phyloP scores from a whole-genome alignment of 2,329 filamentous ascomycete genomes.

The Rosellinia necatrix region DNA sequence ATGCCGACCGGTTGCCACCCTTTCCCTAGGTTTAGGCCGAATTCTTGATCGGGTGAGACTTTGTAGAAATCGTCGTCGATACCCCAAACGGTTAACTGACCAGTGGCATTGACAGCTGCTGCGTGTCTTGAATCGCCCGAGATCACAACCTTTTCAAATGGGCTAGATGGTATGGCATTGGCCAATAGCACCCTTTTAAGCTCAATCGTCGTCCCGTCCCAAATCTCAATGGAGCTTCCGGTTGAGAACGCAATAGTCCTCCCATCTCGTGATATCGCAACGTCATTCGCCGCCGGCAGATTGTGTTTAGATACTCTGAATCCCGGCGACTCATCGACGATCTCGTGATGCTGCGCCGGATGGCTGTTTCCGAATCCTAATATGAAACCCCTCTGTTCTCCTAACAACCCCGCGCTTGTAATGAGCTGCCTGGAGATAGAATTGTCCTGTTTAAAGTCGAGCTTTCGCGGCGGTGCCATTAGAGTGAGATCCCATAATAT shows the following conservation, averaged over 20 bases:
- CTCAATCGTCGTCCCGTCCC: not conserved
- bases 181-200: not conserved
- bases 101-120: not conserved
- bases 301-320: not conserved
- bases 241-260: not conserved
- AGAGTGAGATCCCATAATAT: not conserved
- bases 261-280: not conserved
- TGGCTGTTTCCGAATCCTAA: not conserved
- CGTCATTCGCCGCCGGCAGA: not conserved
- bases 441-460: not conserved
- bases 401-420: not conserved
- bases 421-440: not conserved
- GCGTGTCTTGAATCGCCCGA: not conserved
- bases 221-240: not conserved
- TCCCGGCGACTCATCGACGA: not conserved
- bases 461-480: not conserved
- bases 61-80: not conserved
- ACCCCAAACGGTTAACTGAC: not conserved
- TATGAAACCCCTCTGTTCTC: not conserved
- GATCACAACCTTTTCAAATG: not conserved
- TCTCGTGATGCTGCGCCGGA: not conserved
- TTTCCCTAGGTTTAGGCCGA: not conserved
- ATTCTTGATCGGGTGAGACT: not conserved
- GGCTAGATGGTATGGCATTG: not conserved
- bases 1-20: not conserved